Evolutionary conservation across 208 protist species (phyloP), one percentile per base, ranked within the genome.

Genomic region (Crithidia sp.): DNA sequence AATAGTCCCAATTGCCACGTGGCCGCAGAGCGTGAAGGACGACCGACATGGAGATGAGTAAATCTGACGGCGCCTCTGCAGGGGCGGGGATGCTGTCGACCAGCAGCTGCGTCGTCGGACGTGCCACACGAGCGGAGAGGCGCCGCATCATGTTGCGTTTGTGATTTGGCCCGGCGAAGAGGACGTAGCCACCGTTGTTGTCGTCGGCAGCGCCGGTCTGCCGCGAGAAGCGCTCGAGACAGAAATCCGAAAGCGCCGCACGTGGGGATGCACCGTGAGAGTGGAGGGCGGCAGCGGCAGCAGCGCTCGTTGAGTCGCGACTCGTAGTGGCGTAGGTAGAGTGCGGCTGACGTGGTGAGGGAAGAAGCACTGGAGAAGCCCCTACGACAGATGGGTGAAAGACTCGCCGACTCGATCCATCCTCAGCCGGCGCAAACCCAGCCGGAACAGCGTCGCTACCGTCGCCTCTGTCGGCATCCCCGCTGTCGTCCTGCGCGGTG

Each of bases 131-230:
- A 36, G 71, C 49, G 6, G 66, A 67, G 43, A 94, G 81, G 3
- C 87, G 85, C 55, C 71, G 63, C 13, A 92, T 7, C 71, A 92
- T 86, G 67, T 90, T 94, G 7, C 86, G 81, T 77, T 92, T 95
- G 76, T 95, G 89, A 59, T 97, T 94, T 3, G 90, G 90, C 5
- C 90, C 89, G 19, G 85, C 85, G 64, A 95, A 90, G 53, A 97
- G 87, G 50, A 97, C 82, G 63, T 94, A 90, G 57, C 93, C 93
- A n/a, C 67, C 68, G 16, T 39, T 13, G 14, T 67, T 55, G 28
- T 75, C 69, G 2, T 75, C 60, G 50, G 54, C 67, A 17, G 56
- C 66, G 56, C 64, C 64, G 10, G 50, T 49, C 7, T 13, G 7
- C 19, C 41, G 52, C 2, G 84, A 76, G 55, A 95, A 95, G 56